Evolutionary conservation across 2,329 filamentous ascomycete species (phyloP), one percentile per base, ranked within the genome.

Genomic region (Decorospora gaudefroyi): DNA sequence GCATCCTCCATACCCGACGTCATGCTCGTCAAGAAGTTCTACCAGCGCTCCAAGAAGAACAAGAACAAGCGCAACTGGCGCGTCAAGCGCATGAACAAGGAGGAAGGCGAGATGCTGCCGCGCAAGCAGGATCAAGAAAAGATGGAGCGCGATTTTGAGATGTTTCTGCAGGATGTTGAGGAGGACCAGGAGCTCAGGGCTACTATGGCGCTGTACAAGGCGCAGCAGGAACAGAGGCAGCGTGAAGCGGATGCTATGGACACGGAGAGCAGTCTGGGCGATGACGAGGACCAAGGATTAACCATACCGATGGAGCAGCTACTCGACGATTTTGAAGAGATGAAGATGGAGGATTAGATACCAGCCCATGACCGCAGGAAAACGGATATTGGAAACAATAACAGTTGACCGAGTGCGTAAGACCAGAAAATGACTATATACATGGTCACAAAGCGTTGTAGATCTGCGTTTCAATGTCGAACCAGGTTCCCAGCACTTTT

Each of bases 141-240:
- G 53, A 84, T 95, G 76, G 91, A 97, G 67, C 82, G 86, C 55
- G 93, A 99, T 72, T 99, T 95, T 74, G 93, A 99, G 76, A 83
- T 91, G 82, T 99, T 99, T 83, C 76, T 99, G 77, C 86, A 87
- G 31, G 93, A 99, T 70, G 89, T 99, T 8, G 95, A 99, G 73
- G 91, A 97, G 68, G 93, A 99, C 69, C 81, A 87, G 38, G 93
- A 99, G 65, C 78, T 96, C 57, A 80, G 93, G 42, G 81, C 85
- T 29, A 90, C 90, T 1, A 76, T 99, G 67, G 88, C 89, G 31
- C 70, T 99, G 61, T 99, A 96, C 76, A 96, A 92, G 67, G 73
- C 73, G 23, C 73, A 78, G 76, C 70, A 76, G 62, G 74, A 75
- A 59, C 79, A 83, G 64, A 69, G 74, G 62, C 74, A 75, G 64